Conservation (phyloP, 257 asterid species). For the Scutellaria barbata region DNA sequence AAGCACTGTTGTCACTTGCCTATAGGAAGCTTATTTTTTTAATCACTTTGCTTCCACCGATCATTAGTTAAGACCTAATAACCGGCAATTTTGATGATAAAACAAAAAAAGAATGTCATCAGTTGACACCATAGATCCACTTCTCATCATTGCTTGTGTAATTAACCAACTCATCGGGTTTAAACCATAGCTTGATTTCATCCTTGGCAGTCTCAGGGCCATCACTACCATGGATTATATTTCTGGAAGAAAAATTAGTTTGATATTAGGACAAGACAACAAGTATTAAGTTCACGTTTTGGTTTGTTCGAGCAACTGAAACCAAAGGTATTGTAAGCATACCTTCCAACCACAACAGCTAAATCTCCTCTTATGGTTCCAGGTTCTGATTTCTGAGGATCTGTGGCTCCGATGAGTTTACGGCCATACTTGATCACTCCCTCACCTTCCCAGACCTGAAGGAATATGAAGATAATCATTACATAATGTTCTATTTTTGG, state of each 20-base stretch:
- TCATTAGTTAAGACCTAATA: conserved; percentile 2
- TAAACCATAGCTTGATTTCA: conserved; percentile 94
- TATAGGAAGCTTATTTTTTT: conserved; percentile 48
- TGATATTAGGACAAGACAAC: conserved; percentile 24
- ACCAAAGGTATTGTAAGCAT: conserved; percentile 3
- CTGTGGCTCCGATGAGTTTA: conserved; percentile 97
- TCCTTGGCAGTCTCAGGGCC: conserved; percentile 99
- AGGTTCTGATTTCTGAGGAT: conserved; percentile 99
- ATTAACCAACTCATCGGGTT: conserved; percentile 85
- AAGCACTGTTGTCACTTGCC: conserved; percentile 29
- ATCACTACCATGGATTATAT: conserved; percentile 96
- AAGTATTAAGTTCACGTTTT: neutral
- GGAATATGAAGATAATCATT: conserved; percentile 7
- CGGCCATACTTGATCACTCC: conserved; percentile 96
- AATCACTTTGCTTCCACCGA: conserved; percentile 37
- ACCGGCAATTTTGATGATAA: neutral
- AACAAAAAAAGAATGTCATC: conserved; percentile 26
- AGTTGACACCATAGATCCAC: conserved; percentile 88
- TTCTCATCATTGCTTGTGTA: conserved; percentile 87
- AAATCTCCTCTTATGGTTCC: conserved; percentile 99
- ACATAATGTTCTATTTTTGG: neutral
- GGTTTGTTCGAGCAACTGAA: conserved; percentile 2
- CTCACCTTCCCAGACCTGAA: conserved; percentile 99
- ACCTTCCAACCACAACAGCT: conserved; percentile 98
- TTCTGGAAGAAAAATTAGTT: conserved; percentile 51